Base-by-base conservation (phyloP, 208 protist species). In the Endotrypanum monterogeii region DNA sequence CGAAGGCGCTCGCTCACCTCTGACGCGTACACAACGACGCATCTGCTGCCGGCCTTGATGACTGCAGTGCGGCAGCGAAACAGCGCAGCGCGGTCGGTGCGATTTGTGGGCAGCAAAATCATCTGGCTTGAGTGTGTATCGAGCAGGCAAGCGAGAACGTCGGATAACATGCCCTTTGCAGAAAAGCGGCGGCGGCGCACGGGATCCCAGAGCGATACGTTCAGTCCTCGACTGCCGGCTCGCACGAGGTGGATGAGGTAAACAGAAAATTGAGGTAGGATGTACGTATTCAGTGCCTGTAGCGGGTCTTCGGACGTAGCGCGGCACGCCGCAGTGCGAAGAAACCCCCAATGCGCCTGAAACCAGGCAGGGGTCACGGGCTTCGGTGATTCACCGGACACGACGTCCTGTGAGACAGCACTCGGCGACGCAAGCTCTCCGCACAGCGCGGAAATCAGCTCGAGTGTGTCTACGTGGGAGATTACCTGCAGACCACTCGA, bases 191-290 rank as follows among this genome's bases (percentile, higher is more conserved):
- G 83, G 20, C 73, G 80, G 2, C 78, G 80, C 50, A 85, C 63
- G 16, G 86, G 84, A 54, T 93, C 81, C 82, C 84, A 96, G 8
- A 94, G 67, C 4, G 85, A 83, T 30, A 94, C 69, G 69, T 90
- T 94, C 32, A 96, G 82, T 46, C 85, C 86, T 7, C 86, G 88
- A 35, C 89, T 84, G 28, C 92, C 92, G 0, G 89, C 83, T 3
- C 82, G 84, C 25, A 96, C 92, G n/a, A 96, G 74, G 65, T 96
- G 92, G n/a, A 96, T 83, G 5, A 96, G 81, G 57, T 87, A 91
- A 12, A 96, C 86, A 39, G 89, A 77, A 63, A 79, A 86, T 14
- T 77, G 84, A 11, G 92, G 92, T 18, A 84, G 69, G 5, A 96
- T 63, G 71, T 83, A 75, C 7, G 67, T 58, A 58, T 74, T 85